phyloP scores from a whole-genome alignment of 371 early-diverging fungal species.

The Apophysomyces trapeziformis region DNA sequence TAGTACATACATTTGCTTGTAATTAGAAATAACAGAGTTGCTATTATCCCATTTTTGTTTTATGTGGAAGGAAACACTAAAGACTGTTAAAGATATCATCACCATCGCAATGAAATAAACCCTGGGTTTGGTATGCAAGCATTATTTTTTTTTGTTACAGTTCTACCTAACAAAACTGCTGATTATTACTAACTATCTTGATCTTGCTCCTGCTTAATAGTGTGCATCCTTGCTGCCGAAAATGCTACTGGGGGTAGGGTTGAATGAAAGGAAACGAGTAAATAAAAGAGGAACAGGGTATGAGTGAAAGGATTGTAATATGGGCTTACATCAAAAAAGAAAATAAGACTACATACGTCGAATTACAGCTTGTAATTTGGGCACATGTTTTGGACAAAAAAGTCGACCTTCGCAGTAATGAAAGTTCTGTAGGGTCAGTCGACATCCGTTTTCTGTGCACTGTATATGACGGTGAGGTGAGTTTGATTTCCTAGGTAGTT shows the following conservation, averaged over 20 bases:
- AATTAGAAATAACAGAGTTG: too few relatives aligned
- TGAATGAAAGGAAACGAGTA: background rate
- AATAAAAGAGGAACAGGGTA: background rate
- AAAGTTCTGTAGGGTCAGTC: slow-evolving; percentile 42
- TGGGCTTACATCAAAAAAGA: background rate
- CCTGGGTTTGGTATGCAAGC: too few relatives aligned
- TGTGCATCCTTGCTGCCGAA: background rate
- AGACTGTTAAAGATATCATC: background rate
- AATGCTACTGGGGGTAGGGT: background rate
- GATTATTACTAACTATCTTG: background rate
- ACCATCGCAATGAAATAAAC: too few relatives aligned
- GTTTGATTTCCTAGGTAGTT: background rate
- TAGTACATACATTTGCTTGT: too few relatives aligned
- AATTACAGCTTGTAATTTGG: slow-evolving; percentile 39
- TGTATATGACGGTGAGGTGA: slow-evolving; percentile 1
- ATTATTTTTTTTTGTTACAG: slow-evolving; percentile 9
- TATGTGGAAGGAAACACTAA: background rate
- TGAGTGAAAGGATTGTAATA: background rate
- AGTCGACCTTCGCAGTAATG: slow-evolving; percentile 35
- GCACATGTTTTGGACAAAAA: slow-evolving; percentile 48
- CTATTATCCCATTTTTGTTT: background rate
- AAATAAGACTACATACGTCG: slow-evolving; percentile 15
- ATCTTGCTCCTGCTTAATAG: background rate
- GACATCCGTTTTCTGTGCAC: slow-evolving; percentile 44
- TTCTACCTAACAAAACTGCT: slow-evolving; percentile 6